Conservation (phyloP, 345 rosid genomes). For the Angophora floribunda region DNA sequence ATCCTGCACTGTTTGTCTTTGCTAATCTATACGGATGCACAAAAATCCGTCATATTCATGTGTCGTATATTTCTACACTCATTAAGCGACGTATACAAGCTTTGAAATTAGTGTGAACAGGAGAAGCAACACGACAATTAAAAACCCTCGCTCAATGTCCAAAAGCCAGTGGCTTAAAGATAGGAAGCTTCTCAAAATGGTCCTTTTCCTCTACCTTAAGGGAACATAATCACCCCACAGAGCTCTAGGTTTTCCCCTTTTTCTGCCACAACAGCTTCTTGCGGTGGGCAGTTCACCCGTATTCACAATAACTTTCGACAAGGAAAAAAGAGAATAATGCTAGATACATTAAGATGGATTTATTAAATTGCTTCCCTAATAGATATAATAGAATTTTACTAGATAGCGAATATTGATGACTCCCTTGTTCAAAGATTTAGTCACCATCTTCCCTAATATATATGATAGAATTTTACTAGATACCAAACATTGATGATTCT, state of each 20-base stretch:
- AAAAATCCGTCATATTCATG: neutral
- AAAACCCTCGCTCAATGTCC: neutral
- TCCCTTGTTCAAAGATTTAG: neutral
- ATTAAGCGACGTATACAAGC: neutral
- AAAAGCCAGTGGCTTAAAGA: neutral
- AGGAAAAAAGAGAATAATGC: neutral
- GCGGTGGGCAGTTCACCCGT: neutral
- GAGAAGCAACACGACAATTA: neutral
- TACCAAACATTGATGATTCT: neutral
- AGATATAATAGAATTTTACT: neutral
- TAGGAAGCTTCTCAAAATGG: neutral
- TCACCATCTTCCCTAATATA: neutral
- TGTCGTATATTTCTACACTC: neutral
- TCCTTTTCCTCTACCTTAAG: neutral
- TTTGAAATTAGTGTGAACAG: neutral
- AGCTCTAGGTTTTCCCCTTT: neutral
- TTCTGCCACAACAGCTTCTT: neutral
- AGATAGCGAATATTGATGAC: neutral
- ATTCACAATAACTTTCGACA: neutral
- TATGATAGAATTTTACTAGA: neutral
- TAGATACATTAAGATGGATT: neutral
- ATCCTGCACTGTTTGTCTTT: rapidly evolving
- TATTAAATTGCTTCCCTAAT: neutral
- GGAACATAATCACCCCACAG: neutral
- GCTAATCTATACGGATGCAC: neutral